Evolutionary conservation across 192 early-diverging fungal genomes (phyloP).

Genomic region (Mortierella antarctica): DNA sequence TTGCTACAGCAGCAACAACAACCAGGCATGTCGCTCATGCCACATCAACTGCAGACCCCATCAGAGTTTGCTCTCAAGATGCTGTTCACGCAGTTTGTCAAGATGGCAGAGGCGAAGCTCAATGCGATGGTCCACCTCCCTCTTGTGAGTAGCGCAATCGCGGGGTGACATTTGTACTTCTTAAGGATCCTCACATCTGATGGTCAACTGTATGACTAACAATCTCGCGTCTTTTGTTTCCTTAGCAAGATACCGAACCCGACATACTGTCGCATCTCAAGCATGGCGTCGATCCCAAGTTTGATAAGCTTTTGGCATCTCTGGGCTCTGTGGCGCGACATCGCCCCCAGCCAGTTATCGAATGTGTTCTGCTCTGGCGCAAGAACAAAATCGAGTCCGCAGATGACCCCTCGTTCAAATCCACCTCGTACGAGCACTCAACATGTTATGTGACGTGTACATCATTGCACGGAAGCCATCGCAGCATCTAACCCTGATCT

Average conservation of each 20-base stretch:
- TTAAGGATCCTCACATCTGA: background rate
- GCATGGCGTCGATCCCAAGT: slow-evolving; percentile 74
- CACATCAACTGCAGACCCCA: slow-evolving; percentile 56
- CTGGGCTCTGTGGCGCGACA: slow-evolving; percentile 85
- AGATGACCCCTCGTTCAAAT: slow-evolving; percentile 50
- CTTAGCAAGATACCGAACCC: slow-evolving; percentile 70
- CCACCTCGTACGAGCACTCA: slow-evolving; percentile 29
- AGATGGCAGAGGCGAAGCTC: slow-evolving; percentile 67
- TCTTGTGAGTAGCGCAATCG: slow-evolving; percentile 4
- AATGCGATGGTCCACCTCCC: slow-evolving; percentile 54
- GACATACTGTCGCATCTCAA: slow-evolving; percentile 70
- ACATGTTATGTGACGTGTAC: background rate
- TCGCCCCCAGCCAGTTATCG: slow-evolving; percentile 88
- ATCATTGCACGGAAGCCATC: background rate
- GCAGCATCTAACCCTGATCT: slow-evolving; percentile 5
- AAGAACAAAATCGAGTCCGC: slow-evolving; percentile 69
- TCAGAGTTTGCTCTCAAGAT: slow-evolving; percentile 68
- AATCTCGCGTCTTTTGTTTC: background rate
- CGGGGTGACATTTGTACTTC: slow-evolving; percentile 4
- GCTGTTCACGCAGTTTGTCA: slow-evolving; percentile 69
- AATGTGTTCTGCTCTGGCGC: slow-evolving; percentile 81
- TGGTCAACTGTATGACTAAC: background rate
- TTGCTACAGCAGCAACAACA: slow-evolving; percentile 7
- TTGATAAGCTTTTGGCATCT: slow-evolving; percentile 84
- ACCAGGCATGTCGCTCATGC: slow-evolving; percentile 3